phyloP scores from a whole-genome alignment of 305 asterid species.

The Ajuga reptans region DNA sequence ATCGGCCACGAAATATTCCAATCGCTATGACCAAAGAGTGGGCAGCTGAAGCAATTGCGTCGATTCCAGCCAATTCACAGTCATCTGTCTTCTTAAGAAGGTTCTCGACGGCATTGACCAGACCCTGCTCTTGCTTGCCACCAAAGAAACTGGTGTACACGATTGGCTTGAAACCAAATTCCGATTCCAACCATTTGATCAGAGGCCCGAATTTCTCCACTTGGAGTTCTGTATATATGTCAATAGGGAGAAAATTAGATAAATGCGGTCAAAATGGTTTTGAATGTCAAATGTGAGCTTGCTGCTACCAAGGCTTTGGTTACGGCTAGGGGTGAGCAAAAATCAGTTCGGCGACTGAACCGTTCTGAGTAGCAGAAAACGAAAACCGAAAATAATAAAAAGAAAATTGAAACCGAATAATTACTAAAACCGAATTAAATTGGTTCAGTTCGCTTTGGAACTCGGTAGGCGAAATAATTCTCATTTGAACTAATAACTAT shows the following conservation, averaged over 20 bases:
- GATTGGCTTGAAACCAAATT: conserved; percentile 67
- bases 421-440: too few species aligned
- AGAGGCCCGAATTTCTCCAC: conserved; percentile 71
- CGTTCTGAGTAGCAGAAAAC: too few species aligned
- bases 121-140: conserved; percentile 74
- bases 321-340: too few species aligned
- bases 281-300: too few species aligned
- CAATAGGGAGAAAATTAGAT: not conserved
- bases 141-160: conserved; percentile 74
- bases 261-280: not conserved
- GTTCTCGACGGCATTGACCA: conserved; percentile 50
- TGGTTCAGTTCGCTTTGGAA: too few species aligned
- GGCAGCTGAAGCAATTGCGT: conserved; percentile 82
- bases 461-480: too few species aligned
- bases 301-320: too few species aligned
- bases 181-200: conserved; percentile 72
- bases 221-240: conserved; percentile 55
- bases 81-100: conserved; percentile 55
- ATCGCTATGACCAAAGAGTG: conserved; percentile 78
- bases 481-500: too few species aligned
- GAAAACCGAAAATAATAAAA: too few species aligned
- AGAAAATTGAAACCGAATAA: too few species aligned
- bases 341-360: too few species aligned
- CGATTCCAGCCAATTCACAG: conserved; percentile 72
- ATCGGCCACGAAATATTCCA: conserved; percentile 50